Base-by-base conservation (phyloP, 345 rosid genomes). In the Nephelium lappaceum region DNA sequence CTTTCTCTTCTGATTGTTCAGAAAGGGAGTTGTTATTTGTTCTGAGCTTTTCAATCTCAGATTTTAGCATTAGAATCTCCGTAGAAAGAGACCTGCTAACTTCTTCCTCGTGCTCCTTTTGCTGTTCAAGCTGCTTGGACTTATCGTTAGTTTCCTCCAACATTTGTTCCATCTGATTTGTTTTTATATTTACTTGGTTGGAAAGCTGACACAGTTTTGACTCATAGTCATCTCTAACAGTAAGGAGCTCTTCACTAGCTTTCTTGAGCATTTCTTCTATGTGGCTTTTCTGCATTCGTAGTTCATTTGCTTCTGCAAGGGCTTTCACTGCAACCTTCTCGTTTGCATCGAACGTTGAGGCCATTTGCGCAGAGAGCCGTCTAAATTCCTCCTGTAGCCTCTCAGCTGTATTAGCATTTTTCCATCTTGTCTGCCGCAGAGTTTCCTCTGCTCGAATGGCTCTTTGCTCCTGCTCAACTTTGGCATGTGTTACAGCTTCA, bases 381-480 rank as follows among this genome's bases (percentile, higher is more conserved):
- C 78, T 89, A 71, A 94, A 90, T 73, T 96, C 97, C 77, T 91
- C 98, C 45, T 94, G 98, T 49, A 94, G 87, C 79, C 88, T 89
- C 84, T 89, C 94, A 8, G 98, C 99, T 27, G 91, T 86, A 78
- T 84, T 82, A 51, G 89, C 92, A 75, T 94, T 93, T 82, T 86
- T 96, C 93, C 84, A 85, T 84, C 88, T 89, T 58, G 90, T 87
- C 77, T 78, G 85, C 69, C 89, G 82, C 88, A 96, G 77, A 53
- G 89, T 87, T 87, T 90, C 95, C 89, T 94, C 98, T 0, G 98
- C 97, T 79, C 51, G 82, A 63, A 96, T 94, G 53, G 95, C 97
- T 86, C 95, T 88, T 83, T 91, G 90, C 84, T 96, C 98, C 84
- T 90, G 95, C 85, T 91, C 81, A 65, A 86, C 73, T 89, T 86